These are phyloP conservation scores for Trichophyton rubrum DNA, from an alignment of 2,329 filamentous ascomycete genomes.

Conservation along the genomic window DNA sequence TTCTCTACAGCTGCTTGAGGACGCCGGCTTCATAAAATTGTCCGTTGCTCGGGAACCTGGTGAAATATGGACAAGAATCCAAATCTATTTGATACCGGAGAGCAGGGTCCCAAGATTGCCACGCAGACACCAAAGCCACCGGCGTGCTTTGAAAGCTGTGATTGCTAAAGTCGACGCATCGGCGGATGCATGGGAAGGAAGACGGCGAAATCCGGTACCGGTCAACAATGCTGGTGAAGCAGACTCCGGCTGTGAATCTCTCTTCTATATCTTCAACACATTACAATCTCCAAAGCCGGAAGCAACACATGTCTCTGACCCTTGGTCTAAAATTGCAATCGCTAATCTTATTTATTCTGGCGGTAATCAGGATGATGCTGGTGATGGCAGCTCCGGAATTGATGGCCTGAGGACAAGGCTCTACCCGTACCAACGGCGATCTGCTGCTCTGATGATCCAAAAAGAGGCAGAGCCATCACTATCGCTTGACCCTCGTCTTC, in stretches of 20 bases:
- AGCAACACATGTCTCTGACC: conserved; percentile 21
- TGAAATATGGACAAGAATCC: conserved; percentile 13
- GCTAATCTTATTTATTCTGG: conserved; percentile 21
- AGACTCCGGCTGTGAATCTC: conserved; percentile 29
- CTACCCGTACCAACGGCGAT: conserved; percentile 67
- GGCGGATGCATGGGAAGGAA: conserved; percentile 28
- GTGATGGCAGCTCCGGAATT: conserved; percentile 14
- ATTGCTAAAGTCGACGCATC: conserved; percentile 32
- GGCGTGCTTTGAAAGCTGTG: conserved; percentile 27
- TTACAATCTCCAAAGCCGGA: conserved; percentile 29
- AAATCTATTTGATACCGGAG: conserved; percentile 31
- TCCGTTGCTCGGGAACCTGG: background rate
- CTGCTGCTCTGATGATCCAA: conserved; percentile 72
- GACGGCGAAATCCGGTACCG: conserved; percentile 8
- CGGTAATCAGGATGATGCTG: background rate
- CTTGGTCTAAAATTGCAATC: conserved; percentile 27
- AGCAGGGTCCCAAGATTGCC: conserved; percentile 22
- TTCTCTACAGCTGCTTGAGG: conserved; percentile 18
- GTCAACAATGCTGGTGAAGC: conserved; percentile 3
- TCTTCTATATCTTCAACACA: conserved; percentile 42
- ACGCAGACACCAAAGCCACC: conserved; percentile 13
- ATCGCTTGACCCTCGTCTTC: conserved; percentile 61
- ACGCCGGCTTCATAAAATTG: conserved; percentile 28
- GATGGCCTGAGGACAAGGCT: conserved; percentile 44
- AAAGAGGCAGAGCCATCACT: conserved; percentile 55